A percentile compares a stretch with the other conserved stretches of the same genome.
Conservation (phyloP, 1,284 basidiomycete species). For the Vanrija sp. region DNA sequence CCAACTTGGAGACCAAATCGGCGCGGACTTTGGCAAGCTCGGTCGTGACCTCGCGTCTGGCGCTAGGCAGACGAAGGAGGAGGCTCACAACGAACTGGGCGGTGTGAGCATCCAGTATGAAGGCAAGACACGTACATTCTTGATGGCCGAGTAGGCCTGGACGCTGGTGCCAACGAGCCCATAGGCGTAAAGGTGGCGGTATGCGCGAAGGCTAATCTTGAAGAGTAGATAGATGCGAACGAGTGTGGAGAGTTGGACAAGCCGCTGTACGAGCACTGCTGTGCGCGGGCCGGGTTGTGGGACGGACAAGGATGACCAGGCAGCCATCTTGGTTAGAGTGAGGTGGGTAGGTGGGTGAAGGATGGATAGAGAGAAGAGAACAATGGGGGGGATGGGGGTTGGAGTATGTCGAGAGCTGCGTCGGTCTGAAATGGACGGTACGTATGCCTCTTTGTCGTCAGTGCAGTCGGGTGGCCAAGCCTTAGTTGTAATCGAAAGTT, state of each 20-base stretch:
- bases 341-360: not conserved
- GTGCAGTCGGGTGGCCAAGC: too few relatives aligned
- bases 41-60: conserved; percentile 61
- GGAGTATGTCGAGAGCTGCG: too few relatives aligned
- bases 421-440: too few relatives aligned
- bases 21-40: conserved; percentile 66
- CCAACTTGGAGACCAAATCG: conserved; percentile 65
- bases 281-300: conserved; percentile 11
- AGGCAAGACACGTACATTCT: conserved; percentile 26
- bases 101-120: not conserved
- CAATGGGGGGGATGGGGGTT: not conserved
- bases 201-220: conserved; percentile 24
- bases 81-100: conserved; percentile 60
- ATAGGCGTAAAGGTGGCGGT: conserved; percentile 68
- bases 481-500: too few relatives aligned
- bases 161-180: conserved; percentile 52
- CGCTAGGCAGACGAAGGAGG: conserved; percentile 63
- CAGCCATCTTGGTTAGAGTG: conserved; percentile 6
- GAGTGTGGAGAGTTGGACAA: conserved; percentile 8
- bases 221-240: conserved; percentile 12
- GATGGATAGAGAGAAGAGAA: not conserved
- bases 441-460: too few relatives aligned
- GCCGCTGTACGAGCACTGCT: conserved; percentile 6
- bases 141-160: conserved; percentile 25
- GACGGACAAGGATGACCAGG: conserved; percentile 13